These are phyloP conservation scores for Penicillium crustosum DNA, from an alignment of 2,329 filamentous ascomycete species.

Conservation along the genomic window DNA sequence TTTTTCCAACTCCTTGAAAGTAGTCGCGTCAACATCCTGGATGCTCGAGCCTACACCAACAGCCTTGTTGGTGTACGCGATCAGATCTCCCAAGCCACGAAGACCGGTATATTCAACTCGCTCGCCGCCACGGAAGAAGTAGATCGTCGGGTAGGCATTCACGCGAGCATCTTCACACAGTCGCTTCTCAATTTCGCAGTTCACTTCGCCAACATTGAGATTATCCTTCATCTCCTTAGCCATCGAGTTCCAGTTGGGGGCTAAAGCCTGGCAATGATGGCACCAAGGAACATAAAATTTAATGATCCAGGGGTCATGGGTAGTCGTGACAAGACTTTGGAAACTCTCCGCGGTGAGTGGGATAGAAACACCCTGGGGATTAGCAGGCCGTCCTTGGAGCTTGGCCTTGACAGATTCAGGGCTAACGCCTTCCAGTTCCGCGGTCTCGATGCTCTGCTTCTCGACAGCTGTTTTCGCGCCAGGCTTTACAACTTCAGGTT, in stretches of 20 bases:
- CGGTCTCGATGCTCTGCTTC: constrained; percentile 25
- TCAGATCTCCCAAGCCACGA: constrained; percentile 84
- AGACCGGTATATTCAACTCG: constrained; percentile 90
- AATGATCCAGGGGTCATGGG: constrained; percentile 93
- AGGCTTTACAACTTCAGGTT: constrained; percentile 42
- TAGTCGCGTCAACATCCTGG: constrained; percentile 72
- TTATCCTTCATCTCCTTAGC: constrained; percentile 86
- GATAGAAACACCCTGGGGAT: constrained; percentile 72
- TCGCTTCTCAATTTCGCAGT: constrained; percentile 80
- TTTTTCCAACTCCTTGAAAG: constrained; percentile 80
- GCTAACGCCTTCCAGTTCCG: constrained; percentile 38
- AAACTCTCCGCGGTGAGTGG: constrained; percentile 81
- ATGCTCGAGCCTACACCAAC: constrained; percentile 75
- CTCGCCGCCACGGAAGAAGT: constrained; percentile 91
- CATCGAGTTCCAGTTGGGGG: constrained; percentile 84
- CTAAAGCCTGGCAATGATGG: constrained; percentile 89
- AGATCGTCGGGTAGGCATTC: constrained; percentile 78
- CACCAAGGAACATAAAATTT: constrained; percentile 99
- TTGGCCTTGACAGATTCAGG: constrained; percentile 50
- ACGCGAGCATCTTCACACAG: constrained; percentile 91
- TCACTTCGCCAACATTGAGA: constrained; percentile 92
- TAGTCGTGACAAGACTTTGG: constrained; percentile 78
- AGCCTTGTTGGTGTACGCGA: constrained; percentile 83
- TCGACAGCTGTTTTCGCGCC: constrained; percentile 44
- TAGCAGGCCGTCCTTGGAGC: constrained; percentile 60